Conservation (phyloP, 169 alveolate species). For the Plasmodium reichenowi region DNA sequence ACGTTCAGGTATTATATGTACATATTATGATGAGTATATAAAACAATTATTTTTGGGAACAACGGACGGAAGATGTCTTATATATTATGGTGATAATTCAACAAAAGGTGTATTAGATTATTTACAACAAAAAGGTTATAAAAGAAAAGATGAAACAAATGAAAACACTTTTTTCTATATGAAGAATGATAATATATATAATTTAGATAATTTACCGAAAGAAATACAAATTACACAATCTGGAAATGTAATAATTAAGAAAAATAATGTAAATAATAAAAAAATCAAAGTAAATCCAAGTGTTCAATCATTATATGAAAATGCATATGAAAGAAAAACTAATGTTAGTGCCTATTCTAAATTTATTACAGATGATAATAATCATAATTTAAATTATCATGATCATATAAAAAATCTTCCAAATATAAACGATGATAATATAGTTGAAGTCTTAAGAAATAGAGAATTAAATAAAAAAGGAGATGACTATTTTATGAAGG, state of each 20-base stretch:
- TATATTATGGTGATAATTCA: slow-evolving; percentile 26
- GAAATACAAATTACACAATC: slow-evolving; percentile 46
- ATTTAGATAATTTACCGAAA: slow-evolving; percentile 41
- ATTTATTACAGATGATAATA: slow-evolving; percentile 13
- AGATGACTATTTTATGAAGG: slow-evolving; percentile 49
- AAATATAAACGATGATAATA: slow-evolving; percentile 31
- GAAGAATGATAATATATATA: slow-evolving; percentile 32
- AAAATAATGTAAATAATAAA: background rate
- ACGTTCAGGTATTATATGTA: slow-evolving; percentile 40
- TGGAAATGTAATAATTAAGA: slow-evolving; percentile 46
- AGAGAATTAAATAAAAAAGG: slow-evolving; percentile 47
- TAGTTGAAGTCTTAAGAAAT: slow-evolving; percentile 22
- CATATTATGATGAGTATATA: slow-evolving; percentile 26
- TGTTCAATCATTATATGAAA: background rate
- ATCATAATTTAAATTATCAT: background rate
- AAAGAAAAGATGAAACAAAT: slow-evolving; percentile 10
- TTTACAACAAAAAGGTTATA: slow-evolving; percentile 16
- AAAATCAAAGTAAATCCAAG: slow-evolving; percentile 39
- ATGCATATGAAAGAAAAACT: slow-evolving; percentile 55
- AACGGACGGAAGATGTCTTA: slow-evolving; percentile 40
- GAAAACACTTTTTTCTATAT: slow-evolving; percentile 29
- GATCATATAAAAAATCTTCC: background rate
- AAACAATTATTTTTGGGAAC: slow-evolving; percentile 58
- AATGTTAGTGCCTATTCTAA: slow-evolving; percentile 29
- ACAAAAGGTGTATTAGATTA: slow-evolving; percentile 37